phyloP scores from a whole-genome alignment of 305 asterid species.

The Lippia alba region DNA sequence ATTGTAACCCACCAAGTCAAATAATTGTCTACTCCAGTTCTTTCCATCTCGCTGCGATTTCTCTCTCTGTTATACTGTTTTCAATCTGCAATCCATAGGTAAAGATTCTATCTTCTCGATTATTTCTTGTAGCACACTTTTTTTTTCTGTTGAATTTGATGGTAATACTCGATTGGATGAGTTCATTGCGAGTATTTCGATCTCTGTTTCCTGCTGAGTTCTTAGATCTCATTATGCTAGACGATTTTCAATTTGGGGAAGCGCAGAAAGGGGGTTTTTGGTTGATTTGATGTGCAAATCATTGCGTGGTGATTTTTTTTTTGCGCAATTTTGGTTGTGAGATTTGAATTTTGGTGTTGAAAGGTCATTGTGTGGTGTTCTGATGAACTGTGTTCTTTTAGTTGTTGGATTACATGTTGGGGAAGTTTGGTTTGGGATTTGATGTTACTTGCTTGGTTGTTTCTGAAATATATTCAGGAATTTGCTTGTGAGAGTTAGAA shows the following conservation, averaged over 20 bases:
- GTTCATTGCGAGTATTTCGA: neutral
- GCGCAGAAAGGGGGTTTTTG: neutral
- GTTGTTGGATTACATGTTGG: neutral
- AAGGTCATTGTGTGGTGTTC: neutral
- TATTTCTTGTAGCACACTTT: no score
- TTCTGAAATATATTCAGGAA: no score
- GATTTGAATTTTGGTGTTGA: neutral
- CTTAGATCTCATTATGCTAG: neutral
- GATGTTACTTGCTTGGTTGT: neutral
- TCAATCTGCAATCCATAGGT: neutral
- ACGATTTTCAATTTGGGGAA: neutral
- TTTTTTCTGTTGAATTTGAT: neutral
- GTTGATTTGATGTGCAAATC: neutral
- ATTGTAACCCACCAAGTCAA: conserved; percentile 12
- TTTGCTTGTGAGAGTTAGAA: no score
- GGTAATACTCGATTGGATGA: neutral
- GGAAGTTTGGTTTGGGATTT: neutral
- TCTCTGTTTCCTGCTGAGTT: neutral
- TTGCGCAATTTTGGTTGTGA: neutral
- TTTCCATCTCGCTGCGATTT: neutral
- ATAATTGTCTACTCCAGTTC: neutral
- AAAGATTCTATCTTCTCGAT: neutral
- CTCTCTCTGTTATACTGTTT: neutral
- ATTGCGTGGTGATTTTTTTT: neutral
- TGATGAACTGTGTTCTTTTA: neutral